phyloP scores from a whole-genome alignment of 2,329 filamentous ascomycete species.

The Clarireedia paspali region DNA sequence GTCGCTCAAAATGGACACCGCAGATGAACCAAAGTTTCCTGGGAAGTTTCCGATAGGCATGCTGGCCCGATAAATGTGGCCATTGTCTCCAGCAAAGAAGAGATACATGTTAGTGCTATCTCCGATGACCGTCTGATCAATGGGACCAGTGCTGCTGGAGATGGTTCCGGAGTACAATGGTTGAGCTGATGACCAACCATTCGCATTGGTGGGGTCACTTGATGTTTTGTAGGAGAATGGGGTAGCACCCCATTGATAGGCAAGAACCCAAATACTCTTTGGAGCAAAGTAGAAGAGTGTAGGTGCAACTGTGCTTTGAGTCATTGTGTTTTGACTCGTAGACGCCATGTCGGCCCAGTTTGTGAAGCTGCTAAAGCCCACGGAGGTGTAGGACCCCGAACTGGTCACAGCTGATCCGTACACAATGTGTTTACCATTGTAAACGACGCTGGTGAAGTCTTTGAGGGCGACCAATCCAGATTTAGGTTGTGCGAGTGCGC shows the following conservation, averaged over 20 bases:
- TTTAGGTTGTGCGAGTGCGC: slow-evolving; percentile 42
- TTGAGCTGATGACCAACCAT: too few relatives aligned
- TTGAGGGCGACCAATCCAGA: slow-evolving; percentile 11
- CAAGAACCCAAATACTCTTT: slow-evolving; percentile 55
- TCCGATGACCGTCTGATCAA: slow-evolving; percentile 58
- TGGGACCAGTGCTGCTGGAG: slow-evolving; percentile 23
- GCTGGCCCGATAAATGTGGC: slow-evolving; percentile 54
- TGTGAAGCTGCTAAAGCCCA: too few relatives aligned
- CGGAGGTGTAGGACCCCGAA: too few relatives aligned
- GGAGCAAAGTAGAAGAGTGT: slow-evolving; percentile 56
- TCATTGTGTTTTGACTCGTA: slow-evolving; percentile 46
- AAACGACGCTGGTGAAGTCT: too few relatives aligned
- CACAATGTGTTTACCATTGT: too few relatives aligned
- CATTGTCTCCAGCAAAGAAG: slow-evolving; percentile 62
- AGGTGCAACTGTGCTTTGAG: slow-evolving; percentile 43
- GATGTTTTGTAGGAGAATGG: slow-evolving; percentile 55
- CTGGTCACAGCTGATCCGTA: too few relatives aligned
- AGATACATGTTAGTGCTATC: slow-evolving; percentile 56
- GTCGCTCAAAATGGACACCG: too few relatives aligned
- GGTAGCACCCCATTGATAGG: slow-evolving; percentile 56
- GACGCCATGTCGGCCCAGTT: slow-evolving; percentile 32
- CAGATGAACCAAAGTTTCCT: too few relatives aligned
- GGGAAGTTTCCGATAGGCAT: slow-evolving; percentile 47
- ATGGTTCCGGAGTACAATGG: too few relatives aligned
- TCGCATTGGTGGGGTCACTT: slow-evolving; percentile 38